phyloP scores from a whole-genome alignment of 2,329 filamentous ascomycete species.

The Bipolaris gigantea region DNA sequence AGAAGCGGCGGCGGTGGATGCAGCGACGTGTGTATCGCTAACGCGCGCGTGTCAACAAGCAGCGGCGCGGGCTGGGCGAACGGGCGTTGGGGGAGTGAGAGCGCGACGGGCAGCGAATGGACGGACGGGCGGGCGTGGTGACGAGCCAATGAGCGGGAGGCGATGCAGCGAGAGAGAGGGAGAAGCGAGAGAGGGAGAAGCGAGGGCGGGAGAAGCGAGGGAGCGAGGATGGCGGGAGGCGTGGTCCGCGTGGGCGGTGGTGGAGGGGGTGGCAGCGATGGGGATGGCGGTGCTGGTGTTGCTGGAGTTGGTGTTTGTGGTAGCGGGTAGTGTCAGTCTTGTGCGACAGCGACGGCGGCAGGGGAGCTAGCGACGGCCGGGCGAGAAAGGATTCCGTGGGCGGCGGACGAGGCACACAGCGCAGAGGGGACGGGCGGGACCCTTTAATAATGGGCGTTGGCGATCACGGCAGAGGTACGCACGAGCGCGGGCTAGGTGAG shows the following conservation, averaged over 20 bases:
- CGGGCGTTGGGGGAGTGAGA: slow-evolving; percentile 8
- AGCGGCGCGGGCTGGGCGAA: slow-evolving; percentile 10
- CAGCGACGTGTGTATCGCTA: slow-evolving; percentile 5
- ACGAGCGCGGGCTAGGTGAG: slow-evolving; percentile 10
- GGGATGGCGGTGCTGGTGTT: background rate
- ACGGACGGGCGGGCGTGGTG: background rate
- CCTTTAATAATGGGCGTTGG: slow-evolving; percentile 24
- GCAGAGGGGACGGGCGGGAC: slow-evolving; percentile 6
- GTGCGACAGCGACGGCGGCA: slow-evolving; percentile 1
- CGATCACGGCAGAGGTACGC: slow-evolving; percentile 18
- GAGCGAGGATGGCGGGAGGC: slow-evolving; percentile 1
- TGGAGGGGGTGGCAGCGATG: background rate
- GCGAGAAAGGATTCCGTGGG: background rate
- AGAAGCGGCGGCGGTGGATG: background rate
- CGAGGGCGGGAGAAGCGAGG: slow-evolving; percentile 18
- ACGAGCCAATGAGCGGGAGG: background rate
- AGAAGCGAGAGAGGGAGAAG: slow-evolving; percentile 16
- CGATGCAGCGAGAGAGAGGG: background rate
- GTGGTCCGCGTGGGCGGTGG: background rate
- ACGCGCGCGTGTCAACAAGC: slow-evolving; percentile 2
- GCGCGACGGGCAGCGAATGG: slow-evolving; percentile 9
- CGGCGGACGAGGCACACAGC: background rate
- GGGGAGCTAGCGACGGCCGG: background rate
- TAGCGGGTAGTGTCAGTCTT: background rate
- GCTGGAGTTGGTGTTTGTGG: background rate